Conservation (phyloP, 371 early-diverging fungal species). For the Thermomucor indicae-seudaticae region DNA sequence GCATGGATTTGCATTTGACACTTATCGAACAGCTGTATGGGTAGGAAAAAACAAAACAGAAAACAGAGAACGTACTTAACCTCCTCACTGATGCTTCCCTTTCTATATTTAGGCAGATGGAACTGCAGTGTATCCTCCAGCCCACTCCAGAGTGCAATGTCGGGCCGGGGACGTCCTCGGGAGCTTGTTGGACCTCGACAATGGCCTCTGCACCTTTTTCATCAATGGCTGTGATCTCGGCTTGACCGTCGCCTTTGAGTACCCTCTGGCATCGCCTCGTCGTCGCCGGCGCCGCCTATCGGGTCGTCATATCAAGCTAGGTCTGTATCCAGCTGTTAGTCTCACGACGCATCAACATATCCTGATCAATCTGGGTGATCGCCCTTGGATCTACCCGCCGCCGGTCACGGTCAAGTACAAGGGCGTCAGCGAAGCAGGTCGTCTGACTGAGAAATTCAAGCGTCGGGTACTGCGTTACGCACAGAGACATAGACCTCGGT, state of each 20-base stretch:
- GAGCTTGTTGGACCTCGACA: constrained; percentile 40
- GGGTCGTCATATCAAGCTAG: constrained; percentile 13
- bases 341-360: constrained; percentile 42
- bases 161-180: constrained; percentile 45
- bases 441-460: constrained; percentile 16
- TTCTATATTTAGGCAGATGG: constrained; percentile 36
- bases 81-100: no score
- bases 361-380: constrained; percentile 40
- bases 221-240: constrained; percentile 41
- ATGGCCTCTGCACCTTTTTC: constrained; percentile 40
- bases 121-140: constrained; percentile 35
- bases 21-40: constrained; percentile 59
- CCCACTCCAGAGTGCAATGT: constrained; percentile 23
- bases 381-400: constrained; percentile 44
- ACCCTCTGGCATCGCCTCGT: constrained; percentile 15
- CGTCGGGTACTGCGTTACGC: constrained; percentile 18
- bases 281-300: not conserved
- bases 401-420: constrained; percentile 21
- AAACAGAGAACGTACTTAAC: no score
- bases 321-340: constrained; percentile 44
- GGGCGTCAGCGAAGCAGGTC: constrained; percentile 28
- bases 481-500: constrained; percentile 12
- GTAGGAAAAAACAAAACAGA: no score
- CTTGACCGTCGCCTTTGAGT: constrained; percentile 41
- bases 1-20: constrained; percentile 62